A percentile compares a stretch with the other conserved stretches of the same genome.
These are phyloP conservation scores for Pichia sp. DNA, from an alignment of 1,139 yeast genomes.

Conservation along the genomic window DNA sequence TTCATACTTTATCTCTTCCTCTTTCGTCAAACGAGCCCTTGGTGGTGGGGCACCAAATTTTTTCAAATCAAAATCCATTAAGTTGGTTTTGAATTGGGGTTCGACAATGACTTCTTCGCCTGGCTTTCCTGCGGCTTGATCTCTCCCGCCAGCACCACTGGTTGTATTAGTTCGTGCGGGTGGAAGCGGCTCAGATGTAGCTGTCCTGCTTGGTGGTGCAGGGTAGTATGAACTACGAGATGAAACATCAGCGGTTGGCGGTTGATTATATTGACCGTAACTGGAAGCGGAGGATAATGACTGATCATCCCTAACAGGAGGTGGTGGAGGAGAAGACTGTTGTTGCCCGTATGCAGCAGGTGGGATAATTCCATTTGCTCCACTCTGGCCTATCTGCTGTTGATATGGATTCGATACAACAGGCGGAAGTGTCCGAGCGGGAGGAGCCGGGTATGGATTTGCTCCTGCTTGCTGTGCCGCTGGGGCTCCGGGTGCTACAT, in stretches of 20 bases:
- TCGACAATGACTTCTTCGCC: constrained; percentile 23
- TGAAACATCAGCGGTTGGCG: not conserved
- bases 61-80: constrained; percentile 32
- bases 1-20: constrained; percentile 23
- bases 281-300: no score
- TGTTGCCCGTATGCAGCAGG: not conserved
- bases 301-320: not conserved
- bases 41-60: constrained; percentile 36
- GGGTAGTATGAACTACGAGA: not conserved
- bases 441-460: not conserved
- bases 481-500: not conserved
- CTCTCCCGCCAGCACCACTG: not conserved
- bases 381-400: not conserved
- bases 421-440: constrained; percentile 3
- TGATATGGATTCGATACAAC: not conserved
- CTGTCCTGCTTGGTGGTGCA: constrained; percentile 2
- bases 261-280: no score
- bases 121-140: constrained; percentile 1
- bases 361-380: not conserved
- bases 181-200: not conserved
- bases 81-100: constrained; percentile 28
- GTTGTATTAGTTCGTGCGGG: not conserved
- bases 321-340: not conserved
- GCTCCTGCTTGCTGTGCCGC: not conserved
- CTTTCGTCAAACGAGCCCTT: constrained; percentile 25